Percentiles rank a stretch among this genome's conserved stretches.
Conservation (phyloP, 164 flowering plant genomes). For the Pachysandra terminalis region DNA sequence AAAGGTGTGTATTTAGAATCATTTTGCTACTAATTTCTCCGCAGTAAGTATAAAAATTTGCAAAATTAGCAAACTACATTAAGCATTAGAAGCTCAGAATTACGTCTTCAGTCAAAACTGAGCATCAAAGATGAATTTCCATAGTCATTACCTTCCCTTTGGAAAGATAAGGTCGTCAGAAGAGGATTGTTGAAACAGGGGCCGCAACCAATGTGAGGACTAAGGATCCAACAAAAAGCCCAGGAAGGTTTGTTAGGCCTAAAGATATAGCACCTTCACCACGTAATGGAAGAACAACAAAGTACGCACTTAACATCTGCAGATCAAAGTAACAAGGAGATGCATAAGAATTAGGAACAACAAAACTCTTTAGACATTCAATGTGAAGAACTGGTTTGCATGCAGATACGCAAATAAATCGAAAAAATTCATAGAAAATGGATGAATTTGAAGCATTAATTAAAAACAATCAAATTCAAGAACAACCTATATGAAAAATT, state of each 20-base stretch:
- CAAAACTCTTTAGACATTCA: neutral
- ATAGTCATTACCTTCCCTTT: slow-evolving; percentile 59
- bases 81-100: neutral
- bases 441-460: neutral
- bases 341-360: too few relatives aligned
- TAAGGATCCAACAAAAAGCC: slow-evolving; percentile 79
- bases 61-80: neutral
- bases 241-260: slow-evolving; percentile 78
- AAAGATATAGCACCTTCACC: slow-evolving; percentile 96
- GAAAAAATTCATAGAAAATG: neutral
- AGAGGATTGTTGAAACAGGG: slow-evolving; percentile 76
- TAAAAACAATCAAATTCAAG: too few relatives aligned
- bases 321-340: neutral
- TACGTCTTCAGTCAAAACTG: neutral
- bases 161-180: slow-evolving; percentile 85
- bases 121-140: neutral
- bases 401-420: neutral
- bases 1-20: too few relatives aligned
- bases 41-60: neutral
- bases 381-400: neutral
- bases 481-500: neutral
- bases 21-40: neutral
- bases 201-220: slow-evolving; percentile 81
- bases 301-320: slow-evolving; percentile 92
- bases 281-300: slow-evolving; percentile 86